Conservation (phyloP, 2,329 filamentous ascomycete genomes). For the Ophiognomonia clavigignenti-juglandacearum region DNA sequence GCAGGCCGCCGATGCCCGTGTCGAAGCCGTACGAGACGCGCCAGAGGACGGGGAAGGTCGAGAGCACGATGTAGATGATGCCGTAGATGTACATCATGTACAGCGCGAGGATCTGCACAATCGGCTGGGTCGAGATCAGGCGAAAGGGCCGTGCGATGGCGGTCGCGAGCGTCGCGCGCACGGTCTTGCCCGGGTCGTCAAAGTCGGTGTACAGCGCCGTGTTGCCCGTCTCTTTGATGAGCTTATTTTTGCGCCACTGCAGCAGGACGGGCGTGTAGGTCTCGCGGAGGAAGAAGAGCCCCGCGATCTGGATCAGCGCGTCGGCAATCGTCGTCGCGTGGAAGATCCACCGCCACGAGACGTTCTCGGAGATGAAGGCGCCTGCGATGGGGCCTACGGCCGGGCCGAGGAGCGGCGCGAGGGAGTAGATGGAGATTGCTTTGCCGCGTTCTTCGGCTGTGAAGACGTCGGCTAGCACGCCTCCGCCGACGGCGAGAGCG, state of each 20-base stretch:
- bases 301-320: conserved; percentile 55
- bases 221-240: conserved; percentile 56
- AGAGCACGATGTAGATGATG: conserved; percentile 44
- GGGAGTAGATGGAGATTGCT: conserved; percentile 57
- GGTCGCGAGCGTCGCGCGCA: conserved; percentile 29
- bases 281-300: conserved; percentile 56
- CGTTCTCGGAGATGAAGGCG: conserved; percentile 59
- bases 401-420: conserved; percentile 61
- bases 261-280: conserved; percentile 64
- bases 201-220: conserved; percentile 41
- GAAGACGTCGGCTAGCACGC: conserved; percentile 45
- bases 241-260: conserved; percentile 41
- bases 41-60: conserved; percentile 44
- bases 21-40: conserved; percentile 30
- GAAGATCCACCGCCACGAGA: conserved; percentile 71
- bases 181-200: conserved; percentile 36
- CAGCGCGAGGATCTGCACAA: conserved; percentile 45
- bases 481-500: conserved; percentile 41
- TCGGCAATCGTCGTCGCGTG: conserved; percentile 60
- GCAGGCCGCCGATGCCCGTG: conserved; percentile 29
- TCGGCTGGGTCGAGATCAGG: conserved; percentile 46
- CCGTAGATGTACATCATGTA: conserved; percentile 51
- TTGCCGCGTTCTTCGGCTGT: conserved; percentile 56
- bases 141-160: conserved; percentile 44
- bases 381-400: conserved; percentile 62